These are phyloP conservation scores for Oemleria cerasiformis DNA, from an alignment of 306 rosid species.

Conservation along the genomic window DNA sequence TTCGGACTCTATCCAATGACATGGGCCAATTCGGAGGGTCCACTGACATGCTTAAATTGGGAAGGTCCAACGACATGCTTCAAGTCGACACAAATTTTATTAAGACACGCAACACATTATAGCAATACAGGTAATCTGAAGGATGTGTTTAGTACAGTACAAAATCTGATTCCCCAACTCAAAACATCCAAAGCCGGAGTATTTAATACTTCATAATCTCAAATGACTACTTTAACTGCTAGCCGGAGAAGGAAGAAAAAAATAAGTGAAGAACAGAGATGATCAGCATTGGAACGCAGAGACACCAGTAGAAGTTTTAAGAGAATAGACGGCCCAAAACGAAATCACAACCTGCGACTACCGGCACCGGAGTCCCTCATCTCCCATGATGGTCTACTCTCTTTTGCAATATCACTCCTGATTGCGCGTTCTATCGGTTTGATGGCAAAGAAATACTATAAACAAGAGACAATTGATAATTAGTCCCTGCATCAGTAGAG, in stretches of 20 bases:
- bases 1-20: too few species aligned
- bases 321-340: slow-evolving; percentile 8
- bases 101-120: background rate
- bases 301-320: background rate
- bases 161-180: slow-evolving; percentile 25
- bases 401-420: slow-evolving; percentile 52
- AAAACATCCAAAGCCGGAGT: slow-evolving; percentile 21
- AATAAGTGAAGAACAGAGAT: background rate
- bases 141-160: background rate
- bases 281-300: background rate
- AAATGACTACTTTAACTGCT: slow-evolving; percentile 17
- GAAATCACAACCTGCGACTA: slow-evolving; percentile 36
- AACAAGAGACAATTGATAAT: background rate
- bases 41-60: too few species aligned
- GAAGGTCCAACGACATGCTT: too few species aligned
- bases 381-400: slow-evolving; percentile 82
- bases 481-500: background rate
- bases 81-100: background rate
- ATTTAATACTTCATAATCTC: slow-evolving; percentile 23
- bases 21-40: too few species aligned
- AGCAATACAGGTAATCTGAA: background rate
- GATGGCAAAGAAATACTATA: slow-evolving; percentile 55
- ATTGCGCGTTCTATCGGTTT: slow-evolving; percentile 72
- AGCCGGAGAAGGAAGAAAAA: background rate
- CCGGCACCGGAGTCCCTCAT: slow-evolving; percentile 32